A percentile compares a stretch with the other conserved stretches of the same genome.
phyloP scores from a whole-genome alignment of 179 eudicot genomes.

The Heliamphora pulchella region DNA sequence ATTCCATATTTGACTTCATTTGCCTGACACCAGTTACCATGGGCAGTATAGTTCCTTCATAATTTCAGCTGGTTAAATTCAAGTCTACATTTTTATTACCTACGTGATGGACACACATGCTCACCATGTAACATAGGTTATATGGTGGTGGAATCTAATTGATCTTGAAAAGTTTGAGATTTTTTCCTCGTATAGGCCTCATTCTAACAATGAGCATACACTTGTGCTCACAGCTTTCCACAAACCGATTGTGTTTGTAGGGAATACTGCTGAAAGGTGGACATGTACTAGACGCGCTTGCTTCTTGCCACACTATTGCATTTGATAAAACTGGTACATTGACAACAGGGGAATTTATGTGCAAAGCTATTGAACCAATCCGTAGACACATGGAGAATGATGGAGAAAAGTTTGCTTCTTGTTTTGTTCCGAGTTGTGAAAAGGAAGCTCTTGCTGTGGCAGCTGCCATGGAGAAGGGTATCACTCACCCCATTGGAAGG shows the following conservation, averaged over 20 bases:
- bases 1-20: slow-evolving; percentile 1
- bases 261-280: slow-evolving; percentile 97
- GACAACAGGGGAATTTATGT: slow-evolving; percentile 89
- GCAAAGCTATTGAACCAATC: slow-evolving; percentile 93
- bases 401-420: slow-evolving; percentile 34
- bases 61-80: background rate
- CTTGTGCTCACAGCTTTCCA: slow-evolving; percentile 2
- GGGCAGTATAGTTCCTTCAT: background rate
- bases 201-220: background rate
- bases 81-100: background rate
- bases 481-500: slow-evolving; percentile 99
- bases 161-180: background rate
- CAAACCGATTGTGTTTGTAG: slow-evolving; percentile 33
- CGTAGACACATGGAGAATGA: slow-evolving; percentile 56
- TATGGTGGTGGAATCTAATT: background rate
- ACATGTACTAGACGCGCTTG: slow-evolving; percentile 80
- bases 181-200: background rate
- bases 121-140: background rate
- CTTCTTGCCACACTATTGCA: slow-evolving; percentile 86
- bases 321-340: slow-evolving; percentile 98
- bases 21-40: background rate
- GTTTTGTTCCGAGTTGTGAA: slow-evolving; percentile 89
- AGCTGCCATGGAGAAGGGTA: slow-evolving; percentile 98
- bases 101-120: background rate
- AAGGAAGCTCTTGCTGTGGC: slow-evolving; percentile 98